phyloP scores from a whole-genome alignment of 768 basidiomycete genomes.

The Pleurotus cornucopiae region DNA sequence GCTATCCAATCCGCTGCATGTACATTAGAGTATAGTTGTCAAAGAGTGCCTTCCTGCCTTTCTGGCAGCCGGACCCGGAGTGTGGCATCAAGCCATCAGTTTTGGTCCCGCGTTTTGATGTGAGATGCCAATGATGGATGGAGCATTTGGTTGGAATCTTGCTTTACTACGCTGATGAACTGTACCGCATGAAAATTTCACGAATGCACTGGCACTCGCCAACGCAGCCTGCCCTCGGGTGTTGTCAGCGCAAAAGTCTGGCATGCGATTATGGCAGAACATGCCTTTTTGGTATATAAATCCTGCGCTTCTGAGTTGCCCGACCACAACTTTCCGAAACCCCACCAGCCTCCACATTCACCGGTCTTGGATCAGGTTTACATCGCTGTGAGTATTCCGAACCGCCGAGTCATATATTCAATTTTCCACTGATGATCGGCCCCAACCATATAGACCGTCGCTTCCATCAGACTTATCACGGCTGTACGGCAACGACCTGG shows the following conservation, averaged over 20 bases:
- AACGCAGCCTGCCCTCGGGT: background rate
- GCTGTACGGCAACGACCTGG: background rate
- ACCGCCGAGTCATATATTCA: background rate
- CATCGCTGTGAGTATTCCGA: background rate
- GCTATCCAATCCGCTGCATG: too few species aligned
- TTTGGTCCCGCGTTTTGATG: too few species aligned
- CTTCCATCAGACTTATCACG: slow-evolving; percentile 1
- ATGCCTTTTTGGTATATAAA: slow-evolving; percentile 4
- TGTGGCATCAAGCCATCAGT: too few species aligned
- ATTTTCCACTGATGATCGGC: background rate
- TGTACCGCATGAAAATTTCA: too few species aligned
- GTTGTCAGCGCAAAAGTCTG: background rate
- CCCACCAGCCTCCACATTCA: background rate
- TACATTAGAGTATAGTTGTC: too few species aligned
- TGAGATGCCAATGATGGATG: too few species aligned
- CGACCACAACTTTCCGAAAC: background rate
- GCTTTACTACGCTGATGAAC: slow-evolving; percentile 1
- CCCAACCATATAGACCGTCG: background rate
- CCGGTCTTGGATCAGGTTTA: background rate
- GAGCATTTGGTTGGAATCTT: background rate
- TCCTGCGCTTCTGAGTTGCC: background rate
- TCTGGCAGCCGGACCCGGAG: too few species aligned
- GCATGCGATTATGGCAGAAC: background rate
- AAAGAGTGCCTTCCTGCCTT: too few species aligned
- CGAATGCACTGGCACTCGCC: too few species aligned